These are phyloP conservation scores for Microbotryum scabiosae DNA, from an alignment of 1,284 basidiomycete genomes.

Conservation along the genomic window DNA sequence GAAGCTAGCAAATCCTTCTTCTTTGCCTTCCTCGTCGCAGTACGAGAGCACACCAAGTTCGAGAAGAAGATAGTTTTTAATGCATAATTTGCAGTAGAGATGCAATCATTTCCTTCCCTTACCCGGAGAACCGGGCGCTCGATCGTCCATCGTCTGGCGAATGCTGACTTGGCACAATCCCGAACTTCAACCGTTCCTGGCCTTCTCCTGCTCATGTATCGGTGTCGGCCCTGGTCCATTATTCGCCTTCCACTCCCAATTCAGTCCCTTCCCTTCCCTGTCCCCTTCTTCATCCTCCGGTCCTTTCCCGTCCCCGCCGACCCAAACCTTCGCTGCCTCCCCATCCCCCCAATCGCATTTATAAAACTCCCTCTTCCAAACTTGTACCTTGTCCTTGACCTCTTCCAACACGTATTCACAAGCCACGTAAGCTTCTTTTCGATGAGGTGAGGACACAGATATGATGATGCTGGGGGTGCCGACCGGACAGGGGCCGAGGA, in stretches of 20 bases:
- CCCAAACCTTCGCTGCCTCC: not conserved
- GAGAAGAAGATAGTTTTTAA: too few species aligned
- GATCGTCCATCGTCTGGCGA: too few species aligned
- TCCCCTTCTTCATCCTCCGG: conserved; percentile 8
- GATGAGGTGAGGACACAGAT: conserved; percentile 59
- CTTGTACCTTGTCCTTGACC: conserved; percentile 69
- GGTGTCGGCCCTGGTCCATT: too few species aligned
- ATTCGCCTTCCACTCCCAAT: conserved; percentile 21
- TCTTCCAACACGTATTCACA: conserved; percentile 75
- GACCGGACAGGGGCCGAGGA: conserved; percentile 29
- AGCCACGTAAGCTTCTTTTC: conserved; percentile 67
- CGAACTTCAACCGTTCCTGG: too few species aligned
- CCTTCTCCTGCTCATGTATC: too few species aligned
- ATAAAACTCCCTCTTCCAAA: conserved; percentile 86
- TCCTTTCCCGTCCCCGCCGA: conserved; percentile 21
- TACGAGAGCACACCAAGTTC: too few species aligned
- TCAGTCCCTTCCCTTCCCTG: not conserved
- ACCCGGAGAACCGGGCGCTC: too few species aligned
- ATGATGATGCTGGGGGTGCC: conserved; percentile 31
- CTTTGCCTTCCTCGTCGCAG: too few species aligned
- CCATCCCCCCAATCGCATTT: not conserved
- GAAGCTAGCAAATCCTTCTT: too few species aligned
- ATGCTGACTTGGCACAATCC: too few species aligned
- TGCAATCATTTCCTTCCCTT: too few species aligned
- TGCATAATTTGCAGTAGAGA: too few species aligned